Conservation (phyloP, 108 stramenopile genomes). For the Seminavis robusta region DNA sequence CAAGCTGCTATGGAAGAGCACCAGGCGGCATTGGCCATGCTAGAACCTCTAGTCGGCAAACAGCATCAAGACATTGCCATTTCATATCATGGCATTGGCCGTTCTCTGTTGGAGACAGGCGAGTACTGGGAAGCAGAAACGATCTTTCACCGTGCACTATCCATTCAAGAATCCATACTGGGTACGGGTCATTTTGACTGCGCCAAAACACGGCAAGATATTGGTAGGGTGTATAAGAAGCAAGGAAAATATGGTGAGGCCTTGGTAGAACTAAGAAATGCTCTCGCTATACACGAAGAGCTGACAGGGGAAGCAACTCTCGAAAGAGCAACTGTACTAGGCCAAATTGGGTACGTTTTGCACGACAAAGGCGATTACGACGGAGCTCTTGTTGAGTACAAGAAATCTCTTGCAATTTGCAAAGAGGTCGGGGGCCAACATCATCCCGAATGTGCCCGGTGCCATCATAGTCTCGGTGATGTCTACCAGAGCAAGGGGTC, state of each 20-base stretch:
- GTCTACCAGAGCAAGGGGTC: constrained; percentile 18
- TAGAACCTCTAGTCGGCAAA: constrained; percentile 30
- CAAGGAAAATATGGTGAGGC: no score
- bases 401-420: constrained; percentile 19
- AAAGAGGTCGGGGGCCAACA: constrained; percentile 21
- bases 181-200: constrained; percentile 17
- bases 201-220: constrained; percentile 19
- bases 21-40: constrained; percentile 29
- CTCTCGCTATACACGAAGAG: constrained; percentile 25
- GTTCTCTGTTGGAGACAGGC: constrained; percentile 15
- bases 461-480: constrained; percentile 22
- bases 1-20: constrained; percentile 30
- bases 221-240: no score
- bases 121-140: constrained; percentile 19
- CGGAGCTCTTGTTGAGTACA: constrained; percentile 20
- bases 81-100: constrained; percentile 23
- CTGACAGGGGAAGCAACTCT: constrained; percentile 14
- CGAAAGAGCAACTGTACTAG: constrained; percentile 12
- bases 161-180: constrained; percentile 22
- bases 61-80: constrained; percentile 20
- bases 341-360: constrained; percentile 27
- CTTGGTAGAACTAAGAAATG: constrained; percentile 21
- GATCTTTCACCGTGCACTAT: constrained; percentile 22
- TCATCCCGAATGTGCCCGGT: constrained; percentile 19
- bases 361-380: constrained; percentile 28